phyloP scores from a whole-genome alignment of 352 stramenopile species.

The Globisporangium polare region DNA sequence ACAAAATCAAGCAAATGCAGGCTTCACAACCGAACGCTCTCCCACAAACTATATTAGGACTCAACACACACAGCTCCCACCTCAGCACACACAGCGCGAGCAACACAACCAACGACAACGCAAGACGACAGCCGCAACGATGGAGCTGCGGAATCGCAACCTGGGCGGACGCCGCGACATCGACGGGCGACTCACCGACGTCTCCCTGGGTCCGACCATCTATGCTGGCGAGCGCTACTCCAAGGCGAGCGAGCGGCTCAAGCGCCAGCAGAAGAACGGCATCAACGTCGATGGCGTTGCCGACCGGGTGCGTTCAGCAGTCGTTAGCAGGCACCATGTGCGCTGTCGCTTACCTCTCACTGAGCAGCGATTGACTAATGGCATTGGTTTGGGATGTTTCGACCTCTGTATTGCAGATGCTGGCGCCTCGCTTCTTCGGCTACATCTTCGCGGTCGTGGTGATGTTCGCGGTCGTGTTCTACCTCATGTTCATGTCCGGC shows the following conservation, averaged over 20 bases:
- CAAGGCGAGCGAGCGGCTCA: conserved; percentile 80
- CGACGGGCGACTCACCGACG: conserved; percentile 32
- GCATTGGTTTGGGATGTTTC: background rate
- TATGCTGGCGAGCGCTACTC: conserved; percentile 80
- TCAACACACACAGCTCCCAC: no score
- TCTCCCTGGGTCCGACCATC: conserved; percentile 69
- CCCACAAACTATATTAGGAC: no score
- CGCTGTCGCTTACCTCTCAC: background rate
- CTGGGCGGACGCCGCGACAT: conserved; percentile 28
- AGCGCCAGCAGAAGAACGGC: conserved; percentile 57
- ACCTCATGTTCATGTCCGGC: conserved; percentile 46
- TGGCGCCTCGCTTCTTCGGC: conserved; percentile 54
- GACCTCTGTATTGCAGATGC: conserved; percentile 29
- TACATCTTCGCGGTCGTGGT: conserved; percentile 54
- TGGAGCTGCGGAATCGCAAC: conserved; percentile 63
- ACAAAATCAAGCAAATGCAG: no score
- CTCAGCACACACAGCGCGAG: background rate
- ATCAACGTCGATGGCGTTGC: conserved; percentile 36
- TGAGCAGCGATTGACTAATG: background rate
- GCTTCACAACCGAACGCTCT: no score
- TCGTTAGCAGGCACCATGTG: background rate
- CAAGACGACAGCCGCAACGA: conserved; percentile 13
- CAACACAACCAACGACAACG: background rate
- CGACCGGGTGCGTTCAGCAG: conserved; percentile 26
- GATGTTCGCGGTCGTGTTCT: conserved; percentile 49